Evolutionary conservation across 345 rosid species (phyloP).

Genomic region (Bruguiera parviflora): DNA sequence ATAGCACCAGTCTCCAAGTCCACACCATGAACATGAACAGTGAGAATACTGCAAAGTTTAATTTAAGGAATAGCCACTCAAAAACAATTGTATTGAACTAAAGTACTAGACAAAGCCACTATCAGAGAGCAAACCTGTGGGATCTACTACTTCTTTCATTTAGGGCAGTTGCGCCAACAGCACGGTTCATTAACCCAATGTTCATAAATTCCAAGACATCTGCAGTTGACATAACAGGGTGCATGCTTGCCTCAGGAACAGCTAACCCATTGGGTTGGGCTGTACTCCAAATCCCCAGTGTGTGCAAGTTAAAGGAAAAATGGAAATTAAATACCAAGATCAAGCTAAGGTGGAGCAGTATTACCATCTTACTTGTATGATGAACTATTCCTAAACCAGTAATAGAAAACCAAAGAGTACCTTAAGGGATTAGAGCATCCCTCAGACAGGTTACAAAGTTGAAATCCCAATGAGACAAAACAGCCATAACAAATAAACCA

Average conservation of each 20-base stretch:
- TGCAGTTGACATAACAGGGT: conserved; percentile 65
- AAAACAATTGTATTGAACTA: not conserved
- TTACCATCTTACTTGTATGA: not conserved
- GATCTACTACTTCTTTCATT: conserved; percentile 99
- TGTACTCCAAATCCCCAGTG: conserved; percentile 96
- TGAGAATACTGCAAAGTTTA: conserved; percentile 65
- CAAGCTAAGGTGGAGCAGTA: not conserved
- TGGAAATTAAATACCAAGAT: conserved; percentile 4
- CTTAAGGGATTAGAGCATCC: not conserved
- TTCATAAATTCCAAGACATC: conserved; percentile 93
- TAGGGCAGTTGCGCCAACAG: conserved; percentile 85
- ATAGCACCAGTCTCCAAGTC: conserved; percentile 66
- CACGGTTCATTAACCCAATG: conserved; percentile 75
- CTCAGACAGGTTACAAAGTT: not conserved
- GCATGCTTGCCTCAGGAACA: conserved; percentile 98
- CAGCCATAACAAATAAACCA: conserved; percentile 5
- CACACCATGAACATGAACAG: conserved; percentile 83
- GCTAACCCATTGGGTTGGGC: conserved; percentile 97
- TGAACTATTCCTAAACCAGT: not conserved
- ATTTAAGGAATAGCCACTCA: not conserved
- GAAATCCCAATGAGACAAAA: conserved; percentile 10
- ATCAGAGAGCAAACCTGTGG: conserved; percentile 59
- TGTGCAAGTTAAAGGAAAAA: conserved; percentile 71
- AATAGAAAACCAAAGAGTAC: not conserved
- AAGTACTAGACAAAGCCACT: conserved; percentile 1